These are phyloP conservation scores for Nitzschia sp. DNA, from an alignment of 108 stramenopile species.

Conservation along the genomic window DNA sequence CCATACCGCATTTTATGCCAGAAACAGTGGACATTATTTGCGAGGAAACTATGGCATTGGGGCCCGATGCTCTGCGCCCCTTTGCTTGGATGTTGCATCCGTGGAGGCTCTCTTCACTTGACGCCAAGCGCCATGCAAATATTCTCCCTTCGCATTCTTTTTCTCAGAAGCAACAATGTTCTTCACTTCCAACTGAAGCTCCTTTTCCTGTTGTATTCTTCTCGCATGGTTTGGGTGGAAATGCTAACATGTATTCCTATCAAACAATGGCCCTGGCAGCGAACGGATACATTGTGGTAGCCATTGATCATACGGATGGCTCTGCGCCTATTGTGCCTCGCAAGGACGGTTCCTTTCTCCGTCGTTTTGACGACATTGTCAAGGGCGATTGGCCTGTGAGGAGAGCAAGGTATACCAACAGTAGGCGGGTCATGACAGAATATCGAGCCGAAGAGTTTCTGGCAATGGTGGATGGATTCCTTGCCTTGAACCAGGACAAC, in stretches of 20 bases:
- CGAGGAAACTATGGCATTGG: constrained; percentile 32
- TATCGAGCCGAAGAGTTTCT: constrained; percentile 45
- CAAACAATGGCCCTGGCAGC: constrained; percentile 54
- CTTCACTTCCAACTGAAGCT: neutral
- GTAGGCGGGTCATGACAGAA: constrained; percentile 40
- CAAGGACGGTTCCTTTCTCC: constrained; percentile 31
- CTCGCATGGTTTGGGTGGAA: constrained; percentile 67
- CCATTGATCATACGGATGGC: constrained; percentile 56
- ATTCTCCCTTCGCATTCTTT: constrained; percentile 21
- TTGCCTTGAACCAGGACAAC: constrained; percentile 33
- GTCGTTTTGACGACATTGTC: constrained; percentile 4
- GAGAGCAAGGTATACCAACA: constrained; percentile 9
- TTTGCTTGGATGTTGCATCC: too few species aligned
- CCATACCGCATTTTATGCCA: neutral
- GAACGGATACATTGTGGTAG: constrained; percentile 48
- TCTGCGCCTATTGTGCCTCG: constrained; percentile 31
- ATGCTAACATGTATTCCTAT: constrained; percentile 48
- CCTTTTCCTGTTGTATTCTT: constrained; percentile 49
- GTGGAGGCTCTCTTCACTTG: constrained; percentile 23
- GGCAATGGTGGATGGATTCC: constrained; percentile 32
- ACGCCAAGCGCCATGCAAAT: constrained; percentile 54
- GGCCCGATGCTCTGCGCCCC: constrained; percentile 43
- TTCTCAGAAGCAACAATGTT: constrained; percentile 15
- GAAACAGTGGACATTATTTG: neutral
- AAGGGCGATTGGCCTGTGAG: constrained; percentile 1